Base-by-base conservation (phyloP, 352 stramenopile species). In the Globisporangium paddicum region DNA sequence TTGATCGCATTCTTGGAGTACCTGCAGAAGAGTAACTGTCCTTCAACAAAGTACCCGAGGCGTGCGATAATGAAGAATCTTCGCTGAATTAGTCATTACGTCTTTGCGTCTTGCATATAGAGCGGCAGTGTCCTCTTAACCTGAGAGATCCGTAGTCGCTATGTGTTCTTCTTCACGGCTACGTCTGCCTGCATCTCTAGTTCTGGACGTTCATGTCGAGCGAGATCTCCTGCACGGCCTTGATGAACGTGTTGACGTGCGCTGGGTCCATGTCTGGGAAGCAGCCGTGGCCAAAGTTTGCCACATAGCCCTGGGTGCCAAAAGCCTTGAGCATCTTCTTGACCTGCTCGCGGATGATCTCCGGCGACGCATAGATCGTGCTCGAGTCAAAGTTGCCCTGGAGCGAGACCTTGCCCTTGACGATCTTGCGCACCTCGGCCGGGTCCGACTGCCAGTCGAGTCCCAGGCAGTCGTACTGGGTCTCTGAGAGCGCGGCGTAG, bases 231-330 rank as follows among this genome's bases (percentile, higher is more conserved):
- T 99, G 96, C 68, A 99, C 96, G 0, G 93, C 83, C 68, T 98
- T 93, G 48, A 99, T 96, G 69, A 99, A 98, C 28, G 80, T 86
- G 63, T 97, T 79, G 5, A 99, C 96, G 64, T 98, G 86, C 34
- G 80, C 79, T 0, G 96, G 89, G 50, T 95, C 87, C 86, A 99
- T 97, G 68, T 98, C 96, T 25, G 96, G 96, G 67, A 97, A 97
- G 60, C 98, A 95, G 48, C 97, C 97, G 68, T 99, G 96, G 48
- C 97, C 97, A 40, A 99, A 86, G 76, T 99, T 99, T 19, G 96
- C 96, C 71, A 99, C 98, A 66, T 99, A 95, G 55, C 86, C 80
- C 70, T 98, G 88, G 34, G 95, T 96, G 46, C 95, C 96, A 57
- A 99, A 96, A 44, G 81, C 83, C 64, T 92, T 73, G 53, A 99